phyloP scores from a whole-genome alignment of 1,284 basidiomycete species.

The Apiotrichum gracile region DNA sequence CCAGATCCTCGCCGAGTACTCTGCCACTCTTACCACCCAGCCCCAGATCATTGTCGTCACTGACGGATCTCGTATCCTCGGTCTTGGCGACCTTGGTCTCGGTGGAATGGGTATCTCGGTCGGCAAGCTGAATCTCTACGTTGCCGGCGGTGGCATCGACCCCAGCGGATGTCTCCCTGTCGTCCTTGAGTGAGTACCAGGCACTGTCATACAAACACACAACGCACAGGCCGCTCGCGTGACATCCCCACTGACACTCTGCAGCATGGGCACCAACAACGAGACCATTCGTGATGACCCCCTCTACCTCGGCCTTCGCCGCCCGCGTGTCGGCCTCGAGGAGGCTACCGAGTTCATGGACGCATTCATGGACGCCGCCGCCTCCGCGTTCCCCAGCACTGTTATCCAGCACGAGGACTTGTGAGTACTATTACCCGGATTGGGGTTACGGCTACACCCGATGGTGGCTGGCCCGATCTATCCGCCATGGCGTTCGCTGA shows the following conservation, averaged over 20 bases:
- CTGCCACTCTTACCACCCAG: slow-evolving; percentile 57
- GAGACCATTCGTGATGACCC: slow-evolving; percentile 76
- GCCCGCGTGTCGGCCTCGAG: slow-evolving; percentile 60
- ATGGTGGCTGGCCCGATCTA: background rate
- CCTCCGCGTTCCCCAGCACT: slow-evolving; percentile 64
- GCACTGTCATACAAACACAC: slow-evolving; percentile 54
- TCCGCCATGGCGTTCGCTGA: background rate
- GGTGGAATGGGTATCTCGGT: slow-evolving; percentile 80
- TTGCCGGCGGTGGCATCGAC: slow-evolving; percentile 76
- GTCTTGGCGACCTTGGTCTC: slow-evolving; percentile 74
- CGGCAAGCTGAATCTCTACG: slow-evolving; percentile 86
- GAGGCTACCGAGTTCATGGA: slow-evolving; percentile 74
- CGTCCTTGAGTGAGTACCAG: slow-evolving; percentile 50
- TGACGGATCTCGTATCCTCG: slow-evolving; percentile 88
- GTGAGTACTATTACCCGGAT: slow-evolving; percentile 11
- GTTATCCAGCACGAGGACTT: slow-evolving; percentile 93
- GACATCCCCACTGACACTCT: background rate
- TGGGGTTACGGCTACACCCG: background rate
- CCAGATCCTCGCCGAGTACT: slow-evolving; percentile 41
- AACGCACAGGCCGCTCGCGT: background rate
- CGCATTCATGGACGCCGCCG: slow-evolving; percentile 82
- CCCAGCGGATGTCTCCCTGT: slow-evolving; percentile 81
- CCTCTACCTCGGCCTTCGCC: slow-evolving; percentile 78
- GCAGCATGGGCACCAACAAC: slow-evolving; percentile 75
- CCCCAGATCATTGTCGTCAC: slow-evolving; percentile 80